A percentile compares a stretch with the other conserved stretches of the same genome.
phyloP scores from a whole-genome alignment of 441 rosid species.

The Jatropha multifida region DNA sequence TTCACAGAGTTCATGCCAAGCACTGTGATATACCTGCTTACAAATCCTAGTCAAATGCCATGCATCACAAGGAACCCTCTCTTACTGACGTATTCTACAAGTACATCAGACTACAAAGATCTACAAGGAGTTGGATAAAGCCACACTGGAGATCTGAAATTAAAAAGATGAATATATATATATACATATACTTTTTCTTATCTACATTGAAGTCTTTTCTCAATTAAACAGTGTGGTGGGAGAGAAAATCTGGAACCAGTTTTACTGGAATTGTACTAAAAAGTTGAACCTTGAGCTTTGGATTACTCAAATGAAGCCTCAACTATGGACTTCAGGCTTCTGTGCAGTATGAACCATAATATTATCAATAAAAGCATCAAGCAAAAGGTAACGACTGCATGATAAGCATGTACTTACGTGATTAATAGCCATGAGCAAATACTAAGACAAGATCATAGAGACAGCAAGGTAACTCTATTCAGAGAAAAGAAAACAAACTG shows the following conservation, averaged over 20 bases:
- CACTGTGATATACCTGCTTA: conserved; percentile 89
- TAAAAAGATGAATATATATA: too few species aligned
- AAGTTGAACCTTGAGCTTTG: not conserved
- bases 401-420: not conserved
- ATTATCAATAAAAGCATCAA: not conserved
- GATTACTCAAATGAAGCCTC: not conserved
- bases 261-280: too few species aligned
- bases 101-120: not conserved
- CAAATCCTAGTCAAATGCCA: conserved; percentile 27
- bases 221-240: not conserved
- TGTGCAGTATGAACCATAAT: conserved; percentile 6
- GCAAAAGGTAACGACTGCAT: not conserved
- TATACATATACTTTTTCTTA: not conserved
- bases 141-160: not conserved
- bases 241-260: not conserved
- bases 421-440: not conserved
- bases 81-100: not conserved
- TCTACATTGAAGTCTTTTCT: not conserved
- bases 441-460: not conserved
- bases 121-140: not conserved
- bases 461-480: not conserved
- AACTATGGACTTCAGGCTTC: not conserved
- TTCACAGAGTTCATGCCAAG: conserved; percentile 95
- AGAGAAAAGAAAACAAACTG: not conserved
- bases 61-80: not conserved